Evolutionary conservation across 768 basidiomycete species (phyloP).

Genomic region (Dacryopinax primogenitus): DNA sequence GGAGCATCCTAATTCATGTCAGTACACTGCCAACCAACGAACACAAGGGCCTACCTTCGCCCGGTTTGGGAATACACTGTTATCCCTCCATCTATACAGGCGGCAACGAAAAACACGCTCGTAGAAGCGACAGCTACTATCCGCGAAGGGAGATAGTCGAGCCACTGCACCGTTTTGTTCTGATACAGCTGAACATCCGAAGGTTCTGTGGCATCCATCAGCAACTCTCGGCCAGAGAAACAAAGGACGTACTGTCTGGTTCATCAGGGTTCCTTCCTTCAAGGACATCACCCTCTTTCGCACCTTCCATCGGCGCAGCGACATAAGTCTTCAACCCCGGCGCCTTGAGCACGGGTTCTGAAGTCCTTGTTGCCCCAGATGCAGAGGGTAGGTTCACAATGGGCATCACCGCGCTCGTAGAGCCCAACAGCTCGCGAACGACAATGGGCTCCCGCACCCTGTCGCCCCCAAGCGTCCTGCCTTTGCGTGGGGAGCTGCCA

Average conservation of each 20-base stretch:
- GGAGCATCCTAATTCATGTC: slow-evolving; percentile 47
- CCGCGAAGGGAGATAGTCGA: slow-evolving; percentile 72
- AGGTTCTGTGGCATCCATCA: slow-evolving; percentile 31
- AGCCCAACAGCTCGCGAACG: slow-evolving; percentile 48
- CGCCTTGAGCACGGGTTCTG: slow-evolving; percentile 34
- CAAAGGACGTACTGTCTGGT: slow-evolving; percentile 33
- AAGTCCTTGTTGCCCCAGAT: background rate
- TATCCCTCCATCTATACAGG: slow-evolving; percentile 65
- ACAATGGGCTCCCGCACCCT: slow-evolving; percentile 38
- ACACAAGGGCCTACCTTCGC: slow-evolving; percentile 44
- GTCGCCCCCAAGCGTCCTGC: slow-evolving; percentile 60
- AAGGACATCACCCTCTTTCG: slow-evolving; percentile 43
- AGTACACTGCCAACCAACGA: background rate
- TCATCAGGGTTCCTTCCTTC: slow-evolving; percentile 70
- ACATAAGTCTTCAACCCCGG: slow-evolving; percentile 51
- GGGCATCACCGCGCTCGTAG: background rate
- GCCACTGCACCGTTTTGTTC: slow-evolving; percentile 66
- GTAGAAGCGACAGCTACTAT: slow-evolving; percentile 57
- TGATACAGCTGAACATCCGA: slow-evolving; percentile 55
- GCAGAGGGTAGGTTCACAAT: background rate
- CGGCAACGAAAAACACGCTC: slow-evolving; percentile 55
- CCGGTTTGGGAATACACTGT: slow-evolving; percentile 75
- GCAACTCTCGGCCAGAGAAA: background rate
- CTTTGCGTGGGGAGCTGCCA: slow-evolving; percentile 25
- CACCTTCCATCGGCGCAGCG: slow-evolving; percentile 46